Evolutionary conservation across 192 early-diverging fungal genomes (phyloP), one percentile per base, ranked within the genome.

Genomic region (Podila clonocystis): DNA sequence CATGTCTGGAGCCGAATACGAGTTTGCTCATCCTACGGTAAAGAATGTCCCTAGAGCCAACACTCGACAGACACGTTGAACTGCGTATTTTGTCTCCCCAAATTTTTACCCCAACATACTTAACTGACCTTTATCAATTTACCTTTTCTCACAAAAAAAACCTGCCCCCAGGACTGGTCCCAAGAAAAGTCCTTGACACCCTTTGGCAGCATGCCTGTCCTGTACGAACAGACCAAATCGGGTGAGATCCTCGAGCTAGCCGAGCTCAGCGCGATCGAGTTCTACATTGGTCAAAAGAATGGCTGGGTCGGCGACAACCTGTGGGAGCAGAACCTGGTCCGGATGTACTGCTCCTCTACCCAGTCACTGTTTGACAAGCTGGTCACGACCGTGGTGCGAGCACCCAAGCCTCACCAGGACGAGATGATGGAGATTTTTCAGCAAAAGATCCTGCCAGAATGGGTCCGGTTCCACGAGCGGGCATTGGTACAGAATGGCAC

Each of bases 181-280:
- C 57, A 50, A 7, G 68, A 76, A 11, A 87, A 88, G 67, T 8
- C 52, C 24, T 58, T 74, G 41, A 82, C 85, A 17, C 89, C 87
- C 5, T 71, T 85, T 34, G 89, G 89, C 31, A 76, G 84, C 63
- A 61, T 90, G 4, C 89, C 89, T 13, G 79, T 87, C 7, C 69
- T 90, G n/a, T 62, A 77, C 6, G 75, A 78, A 29, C 76, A 66
- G 20, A 68, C 60, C 28, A 55, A 61, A 24, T 69, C 55, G n/a
- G 74, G 74, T 41, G 50, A 74, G 61, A 36, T 36, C 5, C 52
- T 80, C 2, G 77, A 80, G 29, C 33, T 80, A 1, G 77, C 77
- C 8, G 77, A 80, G 62, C 63, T 80, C 31, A 60, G 59, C 5
- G 17, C 55, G 3, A 65, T 80, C 17, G 77, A 72, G 24, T 57